Evolutionary conservation across 257 asterid genomes (phyloP).

Genomic region (Plantago ovata): DNA sequence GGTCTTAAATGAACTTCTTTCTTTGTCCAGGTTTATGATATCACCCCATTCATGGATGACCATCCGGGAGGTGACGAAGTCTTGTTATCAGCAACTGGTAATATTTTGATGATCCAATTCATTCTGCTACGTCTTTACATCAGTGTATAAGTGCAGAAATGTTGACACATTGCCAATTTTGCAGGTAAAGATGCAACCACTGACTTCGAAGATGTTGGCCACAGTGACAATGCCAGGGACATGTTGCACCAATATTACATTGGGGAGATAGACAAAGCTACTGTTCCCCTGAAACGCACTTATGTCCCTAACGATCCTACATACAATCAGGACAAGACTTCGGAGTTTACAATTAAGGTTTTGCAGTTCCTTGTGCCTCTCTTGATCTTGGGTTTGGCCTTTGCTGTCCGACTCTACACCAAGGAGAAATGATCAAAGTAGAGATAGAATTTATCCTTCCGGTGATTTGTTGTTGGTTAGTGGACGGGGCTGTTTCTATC

Average conservation of each 20-base stretch:
- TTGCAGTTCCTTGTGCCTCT: slow-evolving; percentile 76
- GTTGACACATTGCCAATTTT: not conserved
- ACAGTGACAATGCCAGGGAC: slow-evolving; percentile 47
- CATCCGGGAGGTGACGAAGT: slow-evolving; percentile 97
- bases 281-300: slow-evolving; percentile 49
- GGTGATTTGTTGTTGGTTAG: not conserved
- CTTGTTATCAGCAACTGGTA: slow-evolving; percentile 59
- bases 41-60: slow-evolving; percentile 86
- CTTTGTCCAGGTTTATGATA: slow-evolving; percentile 38
- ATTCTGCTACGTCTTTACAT: not conserved
- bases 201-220: slow-evolving; percentile 68
- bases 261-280: slow-evolving; percentile 54
- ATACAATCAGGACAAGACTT: slow-evolving; percentile 59
- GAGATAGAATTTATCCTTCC: not conserved
- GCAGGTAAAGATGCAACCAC: slow-evolving; percentile 80
- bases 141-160: not conserved
- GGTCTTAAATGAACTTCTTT: not conserved
- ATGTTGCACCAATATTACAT: slow-evolving; percentile 43
- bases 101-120: not conserved
- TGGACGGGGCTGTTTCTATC: not conserved
- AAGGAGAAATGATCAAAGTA: slow-evolving; percentile 43
- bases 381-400: slow-evolving; percentile 70
- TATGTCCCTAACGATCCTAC: slow-evolving; percentile 39
- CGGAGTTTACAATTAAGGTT: slow-evolving; percentile 63
- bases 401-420: slow-evolving; percentile 63